These are phyloP conservation scores for Exophiala viscosa DNA, from an alignment of 2,329 filamentous ascomycete species.

Conservation along the genomic window DNA sequence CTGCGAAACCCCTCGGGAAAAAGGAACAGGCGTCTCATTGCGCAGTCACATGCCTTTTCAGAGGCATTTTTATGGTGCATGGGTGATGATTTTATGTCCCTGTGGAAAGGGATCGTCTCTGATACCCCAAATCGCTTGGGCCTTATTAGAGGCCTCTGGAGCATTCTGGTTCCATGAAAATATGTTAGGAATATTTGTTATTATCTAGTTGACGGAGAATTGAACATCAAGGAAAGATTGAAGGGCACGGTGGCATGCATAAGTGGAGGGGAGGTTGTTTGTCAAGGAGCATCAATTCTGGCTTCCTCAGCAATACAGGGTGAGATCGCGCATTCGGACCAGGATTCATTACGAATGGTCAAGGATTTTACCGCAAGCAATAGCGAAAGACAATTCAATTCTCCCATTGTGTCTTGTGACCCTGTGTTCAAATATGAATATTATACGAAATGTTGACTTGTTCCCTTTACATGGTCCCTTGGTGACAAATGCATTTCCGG, in stretches of 20 bases:
- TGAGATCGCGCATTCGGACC: too few species aligned
- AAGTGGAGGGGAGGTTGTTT: not conserved
- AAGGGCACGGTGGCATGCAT: not conserved
- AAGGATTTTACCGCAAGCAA: too few species aligned
- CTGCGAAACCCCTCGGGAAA: constrained; percentile 13
- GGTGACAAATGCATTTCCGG: too few species aligned
- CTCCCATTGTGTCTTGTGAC: too few species aligned
- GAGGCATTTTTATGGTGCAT: constrained; percentile 19
- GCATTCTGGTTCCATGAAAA: constrained; percentile 24
- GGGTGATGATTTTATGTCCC: constrained; percentile 10
- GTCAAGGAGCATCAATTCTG: not conserved
- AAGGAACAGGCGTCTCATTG: constrained; percentile 15
- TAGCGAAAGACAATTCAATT: too few species aligned
- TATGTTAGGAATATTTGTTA: constrained; percentile 23
- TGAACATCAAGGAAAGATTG: not conserved
- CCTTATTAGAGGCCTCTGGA: constrained; percentile 24
- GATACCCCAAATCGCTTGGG: constrained; percentile 22
- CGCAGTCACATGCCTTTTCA: constrained; percentile 21
- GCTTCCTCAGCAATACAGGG: too few species aligned
- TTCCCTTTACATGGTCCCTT: too few species aligned
- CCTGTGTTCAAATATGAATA: too few species aligned
- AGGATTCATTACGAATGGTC: too few species aligned
- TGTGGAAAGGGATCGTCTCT: constrained; percentile 17
- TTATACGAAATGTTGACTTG: too few species aligned
- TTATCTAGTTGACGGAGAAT: constrained; percentile 9